Percentiles rank a stretch among this genome's conserved stretches.
phyloP scores from a whole-genome alignment of 1,139 yeast species.

The Zygoascus hellenicus region DNA sequence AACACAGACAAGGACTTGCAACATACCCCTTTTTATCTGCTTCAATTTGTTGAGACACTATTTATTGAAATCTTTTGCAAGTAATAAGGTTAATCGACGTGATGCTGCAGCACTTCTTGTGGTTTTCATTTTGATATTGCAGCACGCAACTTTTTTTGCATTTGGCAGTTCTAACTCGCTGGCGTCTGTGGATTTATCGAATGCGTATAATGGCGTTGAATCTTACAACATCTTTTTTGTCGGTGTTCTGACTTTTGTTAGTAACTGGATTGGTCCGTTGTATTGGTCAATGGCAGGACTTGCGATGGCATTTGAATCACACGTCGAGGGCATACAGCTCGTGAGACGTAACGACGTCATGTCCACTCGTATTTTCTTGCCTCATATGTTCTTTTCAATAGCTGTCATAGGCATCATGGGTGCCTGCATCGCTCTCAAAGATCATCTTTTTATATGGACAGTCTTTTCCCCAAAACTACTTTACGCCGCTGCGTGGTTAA shows the following conservation, averaged over 20 bases:
- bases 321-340: constrained; percentile 14
- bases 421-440: constrained; percentile 70
- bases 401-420: constrained; percentile 52
- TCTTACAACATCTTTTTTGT: constrained; percentile 66
- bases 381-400: constrained; percentile 51
- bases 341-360: constrained; percentile 17
- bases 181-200: constrained; percentile 83
- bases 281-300: constrained; percentile 68
- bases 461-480: constrained; percentile 91
- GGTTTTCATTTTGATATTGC: constrained; percentile 40
- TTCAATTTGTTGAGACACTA: constrained; percentile 36
- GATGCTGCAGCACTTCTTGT: constrained; percentile 24
- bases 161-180: constrained; percentile 89
- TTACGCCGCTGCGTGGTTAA: constrained; percentile 70
- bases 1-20: constrained; percentile 61
- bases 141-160: constrained; percentile 75
- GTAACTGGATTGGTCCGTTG: constrained; percentile 81
- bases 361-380: constrained; percentile 24
- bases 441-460: constrained; percentile 93
- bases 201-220: constrained; percentile 83
- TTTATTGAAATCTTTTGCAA: constrained; percentile 20
- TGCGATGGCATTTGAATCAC: constrained; percentile 40
- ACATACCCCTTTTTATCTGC: constrained; percentile 63
- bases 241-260: constrained; percentile 69
- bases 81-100: constrained; percentile 17